Percentiles rank a stretch among this genome's conserved stretches.
These are phyloP conservation scores for Jamesozyma spencerorum DNA, from an alignment of 805 yeast genomes.

Conservation along the genomic window DNA sequence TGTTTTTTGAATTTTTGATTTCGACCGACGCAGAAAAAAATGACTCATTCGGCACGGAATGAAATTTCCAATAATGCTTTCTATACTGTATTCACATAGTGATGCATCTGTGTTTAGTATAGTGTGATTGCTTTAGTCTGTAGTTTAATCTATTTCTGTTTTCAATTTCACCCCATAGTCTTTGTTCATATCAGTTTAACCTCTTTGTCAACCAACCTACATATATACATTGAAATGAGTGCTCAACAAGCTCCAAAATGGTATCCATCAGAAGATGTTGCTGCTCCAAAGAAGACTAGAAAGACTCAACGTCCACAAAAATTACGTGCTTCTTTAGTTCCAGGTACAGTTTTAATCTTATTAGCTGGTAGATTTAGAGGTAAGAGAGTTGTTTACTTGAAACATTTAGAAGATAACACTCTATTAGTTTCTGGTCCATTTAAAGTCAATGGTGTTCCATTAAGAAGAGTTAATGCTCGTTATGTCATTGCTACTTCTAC, in stretches of 20 bases:
- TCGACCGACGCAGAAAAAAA: too few species aligned
- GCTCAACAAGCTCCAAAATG: conserved; percentile 65
- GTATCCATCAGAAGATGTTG: conserved; percentile 88
- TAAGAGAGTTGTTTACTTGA: conserved; percentile 97
- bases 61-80: too few species aligned
- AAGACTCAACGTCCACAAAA: conserved; percentile 88
- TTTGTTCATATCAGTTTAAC: neutral
- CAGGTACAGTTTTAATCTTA: conserved; percentile 95
- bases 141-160: too few species aligned
- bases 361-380: conserved; percentile 99
- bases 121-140: neutral
- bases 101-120: neutral
- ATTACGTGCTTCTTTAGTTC: conserved; percentile 90
- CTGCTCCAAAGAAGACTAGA: conserved; percentile 83
- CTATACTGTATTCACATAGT: too few species aligned
- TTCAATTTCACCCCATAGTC: neutral
- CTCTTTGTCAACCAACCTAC: conserved; percentile 21
- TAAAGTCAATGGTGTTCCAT: conserved; percentile 99
- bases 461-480: conserved; percentile 97
- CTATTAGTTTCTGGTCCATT: conserved; percentile 96
- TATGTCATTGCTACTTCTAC: conserved; percentile 99
- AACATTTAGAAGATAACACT: conserved; percentile 96
- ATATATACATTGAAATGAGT: conserved; percentile 33
- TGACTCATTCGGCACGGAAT: too few species aligned
- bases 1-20: too few species aligned